Evolutionary conservation across 1,284 basidiomycete genomes (phyloP), one percentile per base, ranked within the genome.

Genomic region (Heliocybe sulcata): DNA sequence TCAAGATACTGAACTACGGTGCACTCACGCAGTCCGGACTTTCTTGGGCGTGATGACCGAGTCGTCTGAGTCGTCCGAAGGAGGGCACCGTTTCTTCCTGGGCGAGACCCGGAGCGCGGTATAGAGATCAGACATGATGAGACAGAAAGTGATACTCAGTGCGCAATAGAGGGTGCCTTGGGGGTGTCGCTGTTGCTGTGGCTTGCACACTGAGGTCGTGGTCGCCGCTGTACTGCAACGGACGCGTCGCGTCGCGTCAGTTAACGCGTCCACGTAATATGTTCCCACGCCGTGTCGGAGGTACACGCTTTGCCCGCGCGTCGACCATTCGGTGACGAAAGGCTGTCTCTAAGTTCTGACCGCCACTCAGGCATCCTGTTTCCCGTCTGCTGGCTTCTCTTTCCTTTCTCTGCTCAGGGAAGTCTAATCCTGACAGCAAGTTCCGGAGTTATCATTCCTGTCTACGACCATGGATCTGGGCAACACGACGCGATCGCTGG

Each of bases 31-130:
- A 58, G 67, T 73, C 65, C 85, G 74, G 54, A 82, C 72, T 67
- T 79, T 81, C 72, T 90, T 90, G 55, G 87, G 87, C 1, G 84
- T 85, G 23, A 49, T 49, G 51, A 81, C 67, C 16, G 74, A 71
- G 38, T 67, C 67, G 38, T 79, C 77, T 61, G 83, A 80, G 61
- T 82, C 81, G 53, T 70, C 72, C 60, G 74, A 72, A 55, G 74
- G 70, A 27, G 57, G 65, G 67, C 61, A 57, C 54, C 85, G 80
- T 67, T 83, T 86, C 72, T 88, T 90, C 63, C 68, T 77, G 1
- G 84, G 85, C 38, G 87, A 86, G 51, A 87, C 71, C 52, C 75
- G 70, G 25, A 88, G 76, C 31, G 77, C 67, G 45, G 80, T 70
- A 65, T 86, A 87, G 16, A 86, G 67, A 61, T 81, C 79, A 19